Evolutionary conservation across 345 rosid genomes (phyloP).

Genomic region (Clausena lansium): DNA sequence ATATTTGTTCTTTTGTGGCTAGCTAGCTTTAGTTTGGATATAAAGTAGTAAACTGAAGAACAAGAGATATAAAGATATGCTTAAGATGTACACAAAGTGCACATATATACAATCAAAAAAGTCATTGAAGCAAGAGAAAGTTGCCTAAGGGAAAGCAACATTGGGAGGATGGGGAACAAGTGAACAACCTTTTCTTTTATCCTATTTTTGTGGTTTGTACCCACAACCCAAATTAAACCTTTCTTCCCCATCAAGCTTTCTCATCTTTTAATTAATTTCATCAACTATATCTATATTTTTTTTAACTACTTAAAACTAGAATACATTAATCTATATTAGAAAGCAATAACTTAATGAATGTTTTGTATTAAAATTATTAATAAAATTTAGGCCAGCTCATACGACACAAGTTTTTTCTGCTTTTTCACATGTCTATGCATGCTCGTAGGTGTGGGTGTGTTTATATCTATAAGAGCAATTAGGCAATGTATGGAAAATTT

Average conservation of each 20-base stretch:
- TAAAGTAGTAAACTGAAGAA: background rate
- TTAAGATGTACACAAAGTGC: constrained; percentile 30
- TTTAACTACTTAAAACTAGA: background rate
- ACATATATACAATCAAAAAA: constrained; percentile 4
- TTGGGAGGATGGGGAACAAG: constrained; percentile 15
- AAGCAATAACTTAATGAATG: background rate
- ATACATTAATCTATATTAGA: too few relatives aligned
- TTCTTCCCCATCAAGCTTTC: constrained; percentile 24
- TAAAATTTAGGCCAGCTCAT: background rate
- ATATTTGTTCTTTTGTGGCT: background rate
- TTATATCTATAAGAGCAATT: background rate
- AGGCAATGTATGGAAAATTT: background rate
- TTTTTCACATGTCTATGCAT: background rate
- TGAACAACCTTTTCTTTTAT: constrained; percentile 29
- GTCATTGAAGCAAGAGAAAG: constrained; percentile 31
- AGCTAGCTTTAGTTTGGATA: background rate
- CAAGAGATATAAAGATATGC: background rate
- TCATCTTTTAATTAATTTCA: background rate
- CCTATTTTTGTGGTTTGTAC: background rate
- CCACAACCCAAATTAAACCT: background rate
- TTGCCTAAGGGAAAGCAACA: constrained; percentile 23
- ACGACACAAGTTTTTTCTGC: background rate
- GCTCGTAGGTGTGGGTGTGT: background rate
- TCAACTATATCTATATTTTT: background rate
- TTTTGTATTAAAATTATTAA: too few relatives aligned